These are phyloP conservation scores for Dovyalis caffra DNA, from an alignment of 345 rosid genomes.

Conservation along the genomic window DNA sequence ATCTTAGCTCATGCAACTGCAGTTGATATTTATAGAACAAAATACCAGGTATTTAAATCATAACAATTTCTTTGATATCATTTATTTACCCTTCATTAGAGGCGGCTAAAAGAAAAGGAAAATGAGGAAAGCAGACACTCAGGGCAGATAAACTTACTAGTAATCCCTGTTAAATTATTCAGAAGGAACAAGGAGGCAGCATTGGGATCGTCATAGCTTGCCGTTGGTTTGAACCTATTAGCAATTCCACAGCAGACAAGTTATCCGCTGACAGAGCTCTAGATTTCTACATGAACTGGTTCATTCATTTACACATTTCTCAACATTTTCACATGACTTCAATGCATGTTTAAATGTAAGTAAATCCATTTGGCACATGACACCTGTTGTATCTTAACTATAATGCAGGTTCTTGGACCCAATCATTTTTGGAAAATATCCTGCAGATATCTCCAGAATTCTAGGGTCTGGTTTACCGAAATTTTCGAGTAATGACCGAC, in stretches of 20 bases:
- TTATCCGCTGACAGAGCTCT: conserved; percentile 17
- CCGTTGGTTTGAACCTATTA: conserved; percentile 19
- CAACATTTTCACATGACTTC: neutral
- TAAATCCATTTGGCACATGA: neutral
- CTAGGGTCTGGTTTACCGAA: conserved; percentile 9
- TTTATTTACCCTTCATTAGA: too few relatives aligned
- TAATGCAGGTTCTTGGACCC: conserved; percentile 23
- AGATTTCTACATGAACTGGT: conserved; percentile 18
- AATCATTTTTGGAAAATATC: conserved; percentile 16
- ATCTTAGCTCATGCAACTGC: conserved; percentile 23
- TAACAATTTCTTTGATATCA: too few relatives aligned
- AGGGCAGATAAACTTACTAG: neutral
- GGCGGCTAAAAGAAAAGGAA: too few relatives aligned
- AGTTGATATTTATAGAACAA: conserved; percentile 21
- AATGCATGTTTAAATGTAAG: neutral
- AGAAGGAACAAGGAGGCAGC: conserved; percentile 20
- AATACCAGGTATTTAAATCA: conserved; percentile 20
- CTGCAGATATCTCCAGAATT: conserved; percentile 21
- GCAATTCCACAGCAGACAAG: conserved; percentile 19
- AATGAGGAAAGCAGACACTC: too few relatives aligned
- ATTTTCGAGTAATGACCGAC: conserved; percentile 8
- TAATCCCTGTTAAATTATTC: neutral
- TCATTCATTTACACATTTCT: neutral
- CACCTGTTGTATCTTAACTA: neutral
- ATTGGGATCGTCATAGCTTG: conserved; percentile 17